phyloP scores from a whole-genome alignment of 2,329 filamentous ascomycete genomes.

The Davidsoniella neocaledoniae region DNA sequence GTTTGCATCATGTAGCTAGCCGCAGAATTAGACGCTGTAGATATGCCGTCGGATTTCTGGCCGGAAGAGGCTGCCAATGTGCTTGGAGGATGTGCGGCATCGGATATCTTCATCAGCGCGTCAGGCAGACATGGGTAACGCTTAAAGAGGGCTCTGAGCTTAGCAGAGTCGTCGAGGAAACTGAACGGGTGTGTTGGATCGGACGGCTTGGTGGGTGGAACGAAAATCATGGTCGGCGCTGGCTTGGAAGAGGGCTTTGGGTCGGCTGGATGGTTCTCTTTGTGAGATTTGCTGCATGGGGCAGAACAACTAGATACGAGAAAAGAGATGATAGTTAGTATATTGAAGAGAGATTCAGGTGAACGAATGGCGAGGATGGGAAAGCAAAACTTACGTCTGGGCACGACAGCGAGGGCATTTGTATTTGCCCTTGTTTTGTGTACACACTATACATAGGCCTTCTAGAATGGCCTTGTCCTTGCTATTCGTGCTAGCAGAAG shows the following conservation, averaged over 20 bases:
- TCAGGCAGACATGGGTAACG: constrained; percentile 33
- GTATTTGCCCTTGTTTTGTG: constrained; percentile 36
- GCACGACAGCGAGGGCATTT: constrained; percentile 43
- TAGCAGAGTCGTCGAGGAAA: constrained; percentile 32
- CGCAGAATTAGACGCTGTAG: constrained; percentile 11
- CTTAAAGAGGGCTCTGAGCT: constrained; percentile 33
- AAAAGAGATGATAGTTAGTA: constrained; percentile 8
- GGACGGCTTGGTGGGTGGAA: constrained; percentile 8
- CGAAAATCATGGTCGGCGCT: constrained; percentile 11
- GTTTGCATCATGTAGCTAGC: constrained; percentile 11
- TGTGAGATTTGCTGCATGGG: constrained; percentile 36
- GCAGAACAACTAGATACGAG: constrained; percentile 36
- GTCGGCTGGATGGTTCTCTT: constrained; percentile 30
- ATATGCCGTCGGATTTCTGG: neutral
- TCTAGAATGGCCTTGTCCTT: neutral
- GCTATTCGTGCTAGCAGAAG: neutral
- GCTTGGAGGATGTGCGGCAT: constrained; percentile 31
- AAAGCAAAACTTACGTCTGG: constrained; percentile 33
- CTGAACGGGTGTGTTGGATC: constrained; percentile 29
- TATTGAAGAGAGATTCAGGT: neutral
- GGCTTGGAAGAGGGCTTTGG: constrained; percentile 18
- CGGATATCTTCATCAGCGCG: constrained; percentile 32
- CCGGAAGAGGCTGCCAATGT: neutral
- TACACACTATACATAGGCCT: constrained; percentile 35
- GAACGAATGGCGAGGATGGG: neutral